phyloP scores from a whole-genome alignment of 2,329 filamentous ascomycete genomes.

The Tolypocladium inflatum region DNA sequence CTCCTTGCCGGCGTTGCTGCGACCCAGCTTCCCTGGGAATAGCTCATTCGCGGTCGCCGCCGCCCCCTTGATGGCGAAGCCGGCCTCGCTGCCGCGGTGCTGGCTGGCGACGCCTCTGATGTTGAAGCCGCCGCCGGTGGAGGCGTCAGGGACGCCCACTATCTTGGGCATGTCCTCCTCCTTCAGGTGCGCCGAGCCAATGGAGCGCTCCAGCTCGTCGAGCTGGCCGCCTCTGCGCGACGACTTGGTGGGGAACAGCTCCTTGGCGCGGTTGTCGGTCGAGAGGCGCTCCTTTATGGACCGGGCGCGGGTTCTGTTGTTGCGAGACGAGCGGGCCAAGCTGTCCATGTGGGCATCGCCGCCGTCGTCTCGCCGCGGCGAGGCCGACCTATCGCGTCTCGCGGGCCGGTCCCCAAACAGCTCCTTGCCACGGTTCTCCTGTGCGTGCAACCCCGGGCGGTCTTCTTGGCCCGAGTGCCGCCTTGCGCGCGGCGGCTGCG shows the following conservation, averaged over 20 bases:
- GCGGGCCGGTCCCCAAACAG: slow-evolving; percentile 43
- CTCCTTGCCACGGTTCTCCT: slow-evolving; percentile 46
- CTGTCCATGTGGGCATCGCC: slow-evolving; percentile 29
- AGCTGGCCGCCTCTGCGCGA: slow-evolving; percentile 20
- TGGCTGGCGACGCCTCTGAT: slow-evolving; percentile 51
- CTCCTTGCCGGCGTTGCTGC: slow-evolving; percentile 57
- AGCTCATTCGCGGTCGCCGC: slow-evolving; percentile 48
- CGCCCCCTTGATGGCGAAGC: slow-evolving; percentile 60
- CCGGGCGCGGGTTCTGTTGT: slow-evolving; percentile 23
- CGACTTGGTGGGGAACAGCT: slow-evolving; percentile 28
- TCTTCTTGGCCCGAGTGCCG: slow-evolving; percentile 16
- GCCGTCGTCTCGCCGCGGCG: slow-evolving; percentile 34
- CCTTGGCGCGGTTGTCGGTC: slow-evolving; percentile 20
- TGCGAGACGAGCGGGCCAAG: slow-evolving; percentile 19
- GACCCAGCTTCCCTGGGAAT: slow-evolving; percentile 54
- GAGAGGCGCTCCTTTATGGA: slow-evolving; percentile 23
- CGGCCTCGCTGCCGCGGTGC: slow-evolving; percentile 32
- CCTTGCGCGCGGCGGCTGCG: slow-evolving; percentile 18
- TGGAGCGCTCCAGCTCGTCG: slow-evolving; percentile 27
- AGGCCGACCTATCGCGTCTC: slow-evolving; percentile 40
- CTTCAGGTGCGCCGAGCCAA: slow-evolving; percentile 25
- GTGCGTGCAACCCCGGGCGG: slow-evolving; percentile 16
- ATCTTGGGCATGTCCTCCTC: slow-evolving; percentile 42
- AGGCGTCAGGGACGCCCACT: slow-evolving; percentile 40
- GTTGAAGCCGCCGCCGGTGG: slow-evolving; percentile 36